Percentiles rank a stretch among this genome's conserved stretches.
Evolutionary conservation across 495 filamentous ascomycete genomes (phyloP).

Genomic region (Letharia columbiana): DNA sequence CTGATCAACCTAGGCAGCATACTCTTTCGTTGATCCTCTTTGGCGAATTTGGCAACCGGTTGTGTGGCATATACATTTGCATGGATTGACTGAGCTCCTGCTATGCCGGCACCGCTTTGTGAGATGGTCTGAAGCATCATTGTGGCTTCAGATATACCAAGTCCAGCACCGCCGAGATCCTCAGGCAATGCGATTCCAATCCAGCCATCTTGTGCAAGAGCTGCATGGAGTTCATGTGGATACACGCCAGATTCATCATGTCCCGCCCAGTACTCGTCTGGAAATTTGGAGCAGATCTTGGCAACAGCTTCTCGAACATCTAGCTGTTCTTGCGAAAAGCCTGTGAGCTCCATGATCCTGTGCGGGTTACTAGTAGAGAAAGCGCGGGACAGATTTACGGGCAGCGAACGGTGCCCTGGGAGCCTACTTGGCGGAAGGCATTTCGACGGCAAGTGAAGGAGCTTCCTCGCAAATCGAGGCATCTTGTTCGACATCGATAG

Average conservation of each 20-base stretch:
- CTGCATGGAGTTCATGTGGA: conserved; percentile 64
- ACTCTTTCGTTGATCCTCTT: conserved; percentile 45
- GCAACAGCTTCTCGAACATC: conserved; percentile 61
- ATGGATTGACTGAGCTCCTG: conserved; percentile 68
- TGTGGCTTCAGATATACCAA: conserved; percentile 74
- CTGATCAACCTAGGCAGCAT: conserved; percentile 62
- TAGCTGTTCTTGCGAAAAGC: conserved; percentile 64
- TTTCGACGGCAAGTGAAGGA: not conserved
- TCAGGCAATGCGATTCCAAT: conserved; percentile 71
- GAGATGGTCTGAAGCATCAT: conserved; percentile 82
- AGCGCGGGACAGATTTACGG: not conserved
- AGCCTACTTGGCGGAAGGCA: not conserved
- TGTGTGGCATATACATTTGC: conserved; percentile 74
- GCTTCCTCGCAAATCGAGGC: not conserved
- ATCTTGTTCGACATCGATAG: not conserved
- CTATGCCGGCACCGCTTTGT: conserved; percentile 68
- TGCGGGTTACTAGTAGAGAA: conserved; percentile 8
- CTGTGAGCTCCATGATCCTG: conserved; percentile 58
- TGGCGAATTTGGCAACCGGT: conserved; percentile 63
- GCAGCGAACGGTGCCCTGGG: not conserved
- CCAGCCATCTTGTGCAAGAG: conserved; percentile 73
- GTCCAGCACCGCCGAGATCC: conserved; percentile 59
- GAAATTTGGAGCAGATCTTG: conserved; percentile 57
- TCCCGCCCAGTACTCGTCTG: conserved; percentile 61
- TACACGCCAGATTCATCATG: conserved; percentile 59